Conservation (phyloP, 2,329 filamentous ascomycete species). For the Aotearoamyces nothofagi region DNA sequence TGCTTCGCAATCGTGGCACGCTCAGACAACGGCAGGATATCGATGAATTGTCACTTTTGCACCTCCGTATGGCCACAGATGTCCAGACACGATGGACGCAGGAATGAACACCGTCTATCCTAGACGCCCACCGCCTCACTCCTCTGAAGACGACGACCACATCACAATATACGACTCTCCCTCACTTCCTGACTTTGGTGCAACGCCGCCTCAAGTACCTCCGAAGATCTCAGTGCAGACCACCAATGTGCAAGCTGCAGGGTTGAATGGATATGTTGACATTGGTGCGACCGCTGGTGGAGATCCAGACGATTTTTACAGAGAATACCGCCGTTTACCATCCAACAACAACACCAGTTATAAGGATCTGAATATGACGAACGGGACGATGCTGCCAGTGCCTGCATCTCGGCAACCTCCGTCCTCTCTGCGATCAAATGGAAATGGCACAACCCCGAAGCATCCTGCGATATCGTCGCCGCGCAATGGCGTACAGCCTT, state of each 20-base stretch:
- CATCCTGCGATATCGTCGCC: conserved; percentile 25
- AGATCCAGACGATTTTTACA: conserved; percentile 33
- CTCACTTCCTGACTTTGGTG: background rate
- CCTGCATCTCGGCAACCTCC: conserved; percentile 17
- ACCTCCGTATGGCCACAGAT: background rate
- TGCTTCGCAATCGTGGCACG: background rate
- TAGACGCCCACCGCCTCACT: background rate
- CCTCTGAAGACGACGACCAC: conserved; percentile 10
- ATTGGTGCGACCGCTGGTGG: conserved; percentile 8
- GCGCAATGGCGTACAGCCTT: conserved; percentile 26
- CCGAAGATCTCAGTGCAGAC: background rate
- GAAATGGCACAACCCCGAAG: conserved; percentile 33
- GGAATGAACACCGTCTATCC: background rate
- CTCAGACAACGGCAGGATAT: background rate
- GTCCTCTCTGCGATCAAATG: conserved; percentile 31
- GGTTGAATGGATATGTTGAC: no score
- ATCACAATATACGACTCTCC: conserved; percentile 1
- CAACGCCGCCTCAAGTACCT: conserved; percentile 1
- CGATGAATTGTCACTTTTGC: no score
- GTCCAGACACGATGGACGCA: conserved; percentile 1
- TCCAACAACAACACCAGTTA: conserved; percentile 9
- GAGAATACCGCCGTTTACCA: conserved; percentile 24
- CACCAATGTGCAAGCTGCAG: background rate
- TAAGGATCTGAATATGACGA: no score
- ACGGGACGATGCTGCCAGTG: no score